Percentiles rank a stretch among this genome's conserved stretches.
These are phyloP conservation scores for Sporothrix humicola DNA, from an alignment of 2,329 filamentous ascomycete species.

Conservation along the genomic window DNA sequence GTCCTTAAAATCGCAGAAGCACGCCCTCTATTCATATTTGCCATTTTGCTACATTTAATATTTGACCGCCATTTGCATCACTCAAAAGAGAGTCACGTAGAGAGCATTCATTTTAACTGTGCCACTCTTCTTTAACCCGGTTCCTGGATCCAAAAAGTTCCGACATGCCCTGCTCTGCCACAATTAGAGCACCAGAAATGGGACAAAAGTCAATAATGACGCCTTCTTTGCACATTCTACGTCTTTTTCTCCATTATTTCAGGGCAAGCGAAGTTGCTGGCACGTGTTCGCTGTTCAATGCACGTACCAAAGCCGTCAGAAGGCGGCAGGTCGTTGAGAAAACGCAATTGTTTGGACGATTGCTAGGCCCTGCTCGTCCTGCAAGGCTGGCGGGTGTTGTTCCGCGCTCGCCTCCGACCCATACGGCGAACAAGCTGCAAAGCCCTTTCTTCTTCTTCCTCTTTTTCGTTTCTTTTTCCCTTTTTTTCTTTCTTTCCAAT, in stretches of 20 bases:
- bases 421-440: no score
- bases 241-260: not conserved
- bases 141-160: not conserved
- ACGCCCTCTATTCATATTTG: no score
- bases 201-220: not conserved
- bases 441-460: no score
- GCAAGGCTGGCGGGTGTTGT: no score
- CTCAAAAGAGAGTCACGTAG: no score
- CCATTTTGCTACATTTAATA: no score
- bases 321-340: not conserved
- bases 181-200: not conserved
- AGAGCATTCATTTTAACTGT: not conserved
- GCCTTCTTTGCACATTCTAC: not conserved
- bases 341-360: not conserved
- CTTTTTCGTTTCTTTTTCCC: no score
- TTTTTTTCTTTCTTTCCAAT: no score
- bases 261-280: not conserved
- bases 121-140: not conserved
- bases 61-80: no score
- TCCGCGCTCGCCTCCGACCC: no score
- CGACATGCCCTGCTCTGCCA: conserved; percentile 5
- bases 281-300: not conserved
- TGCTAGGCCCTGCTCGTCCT: not conserved
- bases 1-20: no score
- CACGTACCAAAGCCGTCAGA: not conserved